These are phyloP conservation scores for Mortierella sp. DNA, from an alignment of 371 early-diverging fungal genomes.

Conservation along the genomic window DNA sequence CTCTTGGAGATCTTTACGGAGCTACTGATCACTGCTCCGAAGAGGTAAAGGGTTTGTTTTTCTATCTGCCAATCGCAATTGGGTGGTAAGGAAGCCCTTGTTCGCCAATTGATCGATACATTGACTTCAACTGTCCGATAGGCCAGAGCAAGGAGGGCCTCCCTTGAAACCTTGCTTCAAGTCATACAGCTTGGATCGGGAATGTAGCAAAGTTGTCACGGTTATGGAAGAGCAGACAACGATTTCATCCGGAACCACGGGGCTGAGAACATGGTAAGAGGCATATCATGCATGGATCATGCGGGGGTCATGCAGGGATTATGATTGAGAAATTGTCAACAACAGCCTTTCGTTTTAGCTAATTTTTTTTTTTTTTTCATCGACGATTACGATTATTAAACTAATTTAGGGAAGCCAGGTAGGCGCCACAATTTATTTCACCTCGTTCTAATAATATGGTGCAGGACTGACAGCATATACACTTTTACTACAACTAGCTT, in stretches of 20 bases:
- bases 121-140: background rate
- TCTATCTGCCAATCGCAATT: background rate
- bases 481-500: conserved; percentile 14
- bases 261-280: conserved; percentile 49
- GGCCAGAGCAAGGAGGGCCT: conserved; percentile 53
- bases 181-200: conserved; percentile 39
- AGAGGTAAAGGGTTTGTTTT: conserved; percentile 14
- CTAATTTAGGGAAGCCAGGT: conserved; percentile 47
- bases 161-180: conserved; percentile 51
- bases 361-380: background rate
- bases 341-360: background rate
- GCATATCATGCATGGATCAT: too few relatives aligned
- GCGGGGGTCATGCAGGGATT: too few relatives aligned
- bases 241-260: conserved; percentile 50
- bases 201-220: conserved; percentile 39
- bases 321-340: background rate
- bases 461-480: background rate
- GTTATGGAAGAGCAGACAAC: conserved; percentile 57
- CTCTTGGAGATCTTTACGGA: conserved; percentile 46
- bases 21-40: conserved; percentile 42
- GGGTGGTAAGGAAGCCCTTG: background rate
- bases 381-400: background rate
- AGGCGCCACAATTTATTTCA: background rate
- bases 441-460: background rate
- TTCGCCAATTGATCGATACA: background rate